phyloP scores from a whole-genome alignment of 129 eudicot species.

The Gnaphalium uliginosum region DNA sequence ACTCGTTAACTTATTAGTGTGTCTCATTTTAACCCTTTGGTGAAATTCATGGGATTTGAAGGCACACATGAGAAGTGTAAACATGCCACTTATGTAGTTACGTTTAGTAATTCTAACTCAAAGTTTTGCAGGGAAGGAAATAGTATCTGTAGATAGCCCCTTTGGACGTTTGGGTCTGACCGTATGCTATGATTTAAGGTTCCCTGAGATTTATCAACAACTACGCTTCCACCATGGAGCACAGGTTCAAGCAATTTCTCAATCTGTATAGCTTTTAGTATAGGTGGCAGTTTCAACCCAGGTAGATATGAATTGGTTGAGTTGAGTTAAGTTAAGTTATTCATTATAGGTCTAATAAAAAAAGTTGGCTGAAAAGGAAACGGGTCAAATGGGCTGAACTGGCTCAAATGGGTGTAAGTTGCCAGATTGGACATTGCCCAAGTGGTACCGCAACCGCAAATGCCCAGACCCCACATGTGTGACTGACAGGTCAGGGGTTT shows the following conservation, averaged over 20 bases:
- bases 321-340: background rate
- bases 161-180: slow-evolving; percentile 90
- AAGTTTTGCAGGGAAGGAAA: slow-evolving; percentile 64
- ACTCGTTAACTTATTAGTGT: background rate
- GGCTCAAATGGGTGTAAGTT: background rate
- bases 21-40: background rate
- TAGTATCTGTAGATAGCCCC: slow-evolving; percentile 82
- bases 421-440: too few species aligned
- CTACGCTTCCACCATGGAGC: slow-evolving; percentile 77
- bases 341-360: background rate
- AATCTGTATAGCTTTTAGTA: slow-evolving; percentile 15
- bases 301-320: background rate
- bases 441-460: too few species aligned
- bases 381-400: background rate
- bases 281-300: background rate
- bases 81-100: slow-evolving; percentile 11
- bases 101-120: slow-evolving; percentile 18
- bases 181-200: slow-evolving; percentile 94
- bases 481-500: too few species aligned
- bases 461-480: too few species aligned
- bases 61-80: background rate
- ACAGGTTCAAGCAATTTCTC: slow-evolving; percentile 46
- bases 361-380: background rate
- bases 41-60: background rate
- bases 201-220: slow-evolving; percentile 89